Conservation (phyloP, 2,329 filamentous ascomycete species). For the Thielaviopsis punctulata region DNA sequence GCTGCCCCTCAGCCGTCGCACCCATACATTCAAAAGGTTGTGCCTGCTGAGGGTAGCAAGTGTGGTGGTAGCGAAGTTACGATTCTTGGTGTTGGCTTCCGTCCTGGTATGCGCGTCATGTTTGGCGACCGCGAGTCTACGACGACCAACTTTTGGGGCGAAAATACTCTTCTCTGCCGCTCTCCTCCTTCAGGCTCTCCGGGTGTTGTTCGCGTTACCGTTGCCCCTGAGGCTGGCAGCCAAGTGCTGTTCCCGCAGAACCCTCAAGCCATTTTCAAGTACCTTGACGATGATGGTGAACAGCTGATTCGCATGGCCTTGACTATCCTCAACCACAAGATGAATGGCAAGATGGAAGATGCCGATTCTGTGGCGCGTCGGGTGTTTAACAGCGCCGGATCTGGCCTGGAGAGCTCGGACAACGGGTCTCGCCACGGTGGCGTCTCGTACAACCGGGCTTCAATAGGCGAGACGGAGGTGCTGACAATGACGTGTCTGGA, state of each 20-base stretch:
- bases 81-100: slow-evolving; percentile 64
- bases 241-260: slow-evolving; percentile 18
- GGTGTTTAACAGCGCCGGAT: slow-evolving; percentile 32
- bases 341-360: slow-evolving; percentile 45
- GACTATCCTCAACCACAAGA: slow-evolving; percentile 45
- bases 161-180: slow-evolving; percentile 62
- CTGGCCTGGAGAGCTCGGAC: slow-evolving; percentile 16
- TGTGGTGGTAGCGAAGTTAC: slow-evolving; percentile 78
- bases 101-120: slow-evolving; percentile 60
- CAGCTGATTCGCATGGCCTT: slow-evolving; percentile 51
- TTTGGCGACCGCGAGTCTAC: slow-evolving; percentile 53
- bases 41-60: slow-evolving; percentile 66
- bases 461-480: slow-evolving; percentile 40
- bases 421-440: slow-evolving; percentile 23
- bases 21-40: slow-evolving; percentile 62
- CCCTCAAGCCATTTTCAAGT: slow-evolving; percentile 46
- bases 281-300: slow-evolving; percentile 53
- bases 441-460: slow-evolving; percentile 25
- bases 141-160: slow-evolving; percentile 66
- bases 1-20: slow-evolving; percentile 13
- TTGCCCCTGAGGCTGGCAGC: slow-evolving; percentile 16
- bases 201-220: slow-evolving; percentile 51
- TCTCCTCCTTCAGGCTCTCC: slow-evolving; percentile 52
- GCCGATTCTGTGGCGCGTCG: slow-evolving; percentile 43
- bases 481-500: slow-evolving; percentile 60